Evolutionary conservation across 108 stramenopile species (phyloP).

Genomic region (Skeletonema costatum): DNA sequence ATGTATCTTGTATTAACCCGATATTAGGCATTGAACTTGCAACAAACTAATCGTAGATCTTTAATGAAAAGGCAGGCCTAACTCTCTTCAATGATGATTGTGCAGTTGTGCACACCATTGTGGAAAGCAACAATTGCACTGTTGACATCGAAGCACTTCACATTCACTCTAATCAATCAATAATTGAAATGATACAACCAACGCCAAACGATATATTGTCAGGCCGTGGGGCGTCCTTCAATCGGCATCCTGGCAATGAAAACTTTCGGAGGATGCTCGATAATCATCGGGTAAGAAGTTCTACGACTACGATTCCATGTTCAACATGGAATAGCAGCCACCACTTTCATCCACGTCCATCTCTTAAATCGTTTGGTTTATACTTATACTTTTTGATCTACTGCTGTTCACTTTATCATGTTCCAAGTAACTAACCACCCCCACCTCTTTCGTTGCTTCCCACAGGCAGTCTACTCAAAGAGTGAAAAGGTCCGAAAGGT

Average conservation of each 20-base stretch:
- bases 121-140: too few relatives aligned
- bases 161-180: too few relatives aligned
- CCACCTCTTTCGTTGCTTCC: background rate
- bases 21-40: too few relatives aligned
- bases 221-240: background rate
- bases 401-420: background rate
- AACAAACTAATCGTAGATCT: too few relatives aligned
- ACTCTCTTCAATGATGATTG: too few relatives aligned
- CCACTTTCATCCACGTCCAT: background rate
- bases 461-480: constrained; percentile 58
- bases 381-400: background rate
- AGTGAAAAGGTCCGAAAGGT: constrained; percentile 67
- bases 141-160: too few relatives aligned
- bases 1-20: too few relatives aligned
- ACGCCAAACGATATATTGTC: background rate
- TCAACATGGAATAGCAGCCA: background rate
- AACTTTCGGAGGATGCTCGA: background rate
- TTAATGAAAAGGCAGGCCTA: too few relatives aligned
- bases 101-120: too few relatives aligned
- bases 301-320: background rate
- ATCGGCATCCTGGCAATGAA: background rate
- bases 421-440: background rate
- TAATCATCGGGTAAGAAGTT: background rate
- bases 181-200: background rate
- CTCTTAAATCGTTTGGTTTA: background rate